Conservation (phyloP, 768 basidiomycete genomes). For the Leccinum rimulosum region DNA sequence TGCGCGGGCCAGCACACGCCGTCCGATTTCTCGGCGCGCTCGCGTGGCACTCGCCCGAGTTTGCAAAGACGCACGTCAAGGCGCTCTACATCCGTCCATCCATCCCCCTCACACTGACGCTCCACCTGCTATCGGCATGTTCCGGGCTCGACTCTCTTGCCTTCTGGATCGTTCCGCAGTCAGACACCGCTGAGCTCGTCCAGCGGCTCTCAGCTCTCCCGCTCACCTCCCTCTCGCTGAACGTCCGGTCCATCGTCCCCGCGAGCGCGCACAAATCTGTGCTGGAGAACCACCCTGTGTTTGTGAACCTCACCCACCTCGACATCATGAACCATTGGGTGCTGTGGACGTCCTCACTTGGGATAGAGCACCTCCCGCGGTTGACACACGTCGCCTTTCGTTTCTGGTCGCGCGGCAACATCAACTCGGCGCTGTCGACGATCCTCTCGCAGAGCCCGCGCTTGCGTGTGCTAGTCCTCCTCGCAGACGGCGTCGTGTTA, state of each 20-base stretch:
- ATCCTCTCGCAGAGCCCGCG: conserved; percentile 3
- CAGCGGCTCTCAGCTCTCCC: conserved; percentile 11
- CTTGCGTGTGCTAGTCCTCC: conserved; percentile 11
- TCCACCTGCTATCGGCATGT: conserved; percentile 10
- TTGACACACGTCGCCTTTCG: conserved; percentile 16
- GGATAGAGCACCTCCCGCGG: conserved; percentile 14
- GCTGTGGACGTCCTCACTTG: conserved; percentile 17
- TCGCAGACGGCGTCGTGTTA: conserved; percentile 8
- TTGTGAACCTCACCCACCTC: conserved; percentile 16
- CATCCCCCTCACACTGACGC: conserved; percentile 3
- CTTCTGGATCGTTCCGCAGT: conserved; percentile 14
- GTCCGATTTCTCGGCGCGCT: conserved; percentile 12
- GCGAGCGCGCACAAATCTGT: background rate
- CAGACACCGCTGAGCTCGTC: background rate
- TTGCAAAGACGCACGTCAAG: conserved; percentile 10
- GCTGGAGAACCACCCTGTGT: conserved; percentile 11
- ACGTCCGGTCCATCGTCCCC: conserved; percentile 5
- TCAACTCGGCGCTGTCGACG: conserved; percentile 3
- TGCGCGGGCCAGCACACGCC: conserved; percentile 9
- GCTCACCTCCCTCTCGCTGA: conserved; percentile 17
- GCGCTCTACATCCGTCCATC: conserved; percentile 17
- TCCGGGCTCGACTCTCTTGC: conserved; percentile 15
- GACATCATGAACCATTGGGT: conserved; percentile 22
- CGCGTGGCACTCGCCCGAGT: conserved; percentile 5
- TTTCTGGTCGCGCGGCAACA: conserved; percentile 14